Evolutionary conservation across 2,329 filamentous ascomycete species (phyloP), one percentile per base, ranked within the genome.

Genomic region (Neofusicoccum parvum): DNA sequence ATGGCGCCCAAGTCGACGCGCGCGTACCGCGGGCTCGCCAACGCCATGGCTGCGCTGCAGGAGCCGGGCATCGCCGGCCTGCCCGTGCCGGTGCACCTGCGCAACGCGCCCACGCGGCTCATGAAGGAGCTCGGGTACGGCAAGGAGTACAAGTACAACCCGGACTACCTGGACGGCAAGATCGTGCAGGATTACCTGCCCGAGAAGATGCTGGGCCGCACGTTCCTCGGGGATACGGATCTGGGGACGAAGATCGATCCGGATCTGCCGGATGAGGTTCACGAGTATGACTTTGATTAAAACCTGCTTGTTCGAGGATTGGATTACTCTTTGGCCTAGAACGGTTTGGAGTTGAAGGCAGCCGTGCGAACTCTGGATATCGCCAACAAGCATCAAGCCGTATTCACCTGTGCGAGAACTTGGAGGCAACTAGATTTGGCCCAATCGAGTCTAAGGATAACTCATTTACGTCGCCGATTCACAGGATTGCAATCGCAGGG

Each of bases 61-160:
- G 93, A 97, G 74, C 94, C 94, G 0, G 94, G 94, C 0, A 83
- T 96, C 2, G 94, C 93, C 0, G 87, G 86, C 1, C 75, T 97
- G 59, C 91, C 93, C 0, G 89, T 99, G 23, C 95, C 95, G 2
- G 79, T 95, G 45, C 95, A 98, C 76, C 79, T 99, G 66, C 83
- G 95, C 66, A 98, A 98, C 77, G 95, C 95, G 9, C 94, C 95
- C 0, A 98, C 95, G 1, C 86, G 89, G 69, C 76, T 98, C 69
- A 96, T 99, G 94, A 91, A 94, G 72, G 94, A 97, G 70, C 80
- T 98, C 70, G 94, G 92, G 0, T 96, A 93, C 73, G 94, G 94
- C 0, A 89, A 88, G 58, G 91, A 93, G 75, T 99, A 99, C 79
- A 98, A 98, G 78, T 98, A 99, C 74, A 96, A 96, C 70, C 95